Percentiles rank a stretch among this genome's conserved stretches.
These are phyloP conservation scores for Mesotaenium endlicherianum DNA, from an alignment of 139 green algal genomes.

Conservation along the genomic window DNA sequence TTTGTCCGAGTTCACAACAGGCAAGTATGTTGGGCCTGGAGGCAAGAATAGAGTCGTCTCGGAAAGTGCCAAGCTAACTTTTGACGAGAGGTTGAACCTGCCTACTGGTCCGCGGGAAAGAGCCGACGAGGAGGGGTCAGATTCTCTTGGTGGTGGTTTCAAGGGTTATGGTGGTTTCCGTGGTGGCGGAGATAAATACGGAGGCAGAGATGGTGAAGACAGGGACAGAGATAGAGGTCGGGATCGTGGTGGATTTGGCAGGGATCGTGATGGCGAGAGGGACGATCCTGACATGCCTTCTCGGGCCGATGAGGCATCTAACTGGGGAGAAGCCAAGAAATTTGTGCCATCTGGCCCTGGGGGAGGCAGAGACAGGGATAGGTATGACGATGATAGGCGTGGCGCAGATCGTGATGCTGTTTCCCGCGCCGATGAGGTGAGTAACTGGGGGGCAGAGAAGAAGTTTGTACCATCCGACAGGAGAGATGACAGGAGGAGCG, in stretches of 20 bases:
- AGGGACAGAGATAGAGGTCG: slow-evolving; percentile 52
- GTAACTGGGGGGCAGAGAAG: slow-evolving; percentile 70
- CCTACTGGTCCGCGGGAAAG: slow-evolving; percentile 62
- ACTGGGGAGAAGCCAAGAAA: slow-evolving; percentile 71
- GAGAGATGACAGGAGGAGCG: slow-evolving; percentile 32
- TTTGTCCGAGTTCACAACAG: slow-evolving; percentile 67
- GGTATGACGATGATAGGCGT: slow-evolving; percentile 44
- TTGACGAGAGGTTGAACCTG: slow-evolving; percentile 60
- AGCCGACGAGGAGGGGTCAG: slow-evolving; percentile 55
- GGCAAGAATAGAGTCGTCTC: not conserved
- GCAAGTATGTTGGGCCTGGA: slow-evolving; percentile 16
- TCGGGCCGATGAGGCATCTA: slow-evolving; percentile 68
- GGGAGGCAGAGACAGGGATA: slow-evolving; percentile 50
- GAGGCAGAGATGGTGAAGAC: slow-evolving; percentile 1
- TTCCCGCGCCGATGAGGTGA: slow-evolving; percentile 71
- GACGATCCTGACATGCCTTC: slow-evolving; percentile 64
- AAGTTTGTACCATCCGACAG: slow-evolving; percentile 63
- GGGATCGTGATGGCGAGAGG: slow-evolving; percentile 45
- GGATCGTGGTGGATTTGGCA: slow-evolving; percentile 43
- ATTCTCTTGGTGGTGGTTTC: slow-evolving; percentile 71
- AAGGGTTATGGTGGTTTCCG: slow-evolving; percentile 69
- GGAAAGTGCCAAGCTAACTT: not conserved
- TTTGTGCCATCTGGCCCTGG: slow-evolving; percentile 57
- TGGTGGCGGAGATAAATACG: not conserved
- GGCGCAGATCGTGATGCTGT: slow-evolving; percentile 57